phyloP scores from a whole-genome alignment of 805 yeast genomes.

The Teunomyces kruisii region DNA sequence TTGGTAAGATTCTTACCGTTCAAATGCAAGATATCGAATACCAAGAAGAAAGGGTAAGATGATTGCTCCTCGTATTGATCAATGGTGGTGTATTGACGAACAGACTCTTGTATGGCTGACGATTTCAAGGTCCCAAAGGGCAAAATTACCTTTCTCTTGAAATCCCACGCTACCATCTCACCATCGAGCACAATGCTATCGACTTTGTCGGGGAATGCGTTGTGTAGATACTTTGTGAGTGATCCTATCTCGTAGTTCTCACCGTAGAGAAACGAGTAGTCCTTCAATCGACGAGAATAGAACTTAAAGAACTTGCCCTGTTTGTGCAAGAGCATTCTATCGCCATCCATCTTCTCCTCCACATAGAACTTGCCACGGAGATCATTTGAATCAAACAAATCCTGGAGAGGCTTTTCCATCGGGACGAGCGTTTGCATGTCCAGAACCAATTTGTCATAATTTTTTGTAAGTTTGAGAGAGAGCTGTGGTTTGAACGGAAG shows the following conservation, averaged over 20 bases:
- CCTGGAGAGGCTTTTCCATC: slow-evolving; percentile 17
- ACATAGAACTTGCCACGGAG: slow-evolving; percentile 50
- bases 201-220: slow-evolving; percentile 40
- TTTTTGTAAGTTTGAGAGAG: slow-evolving; percentile 53
- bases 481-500: slow-evolving; percentile 76
- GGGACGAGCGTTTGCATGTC: slow-evolving; percentile 37
- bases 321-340: slow-evolving; percentile 78
- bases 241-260: slow-evolving; percentile 47
- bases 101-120: slow-evolving; percentile 58
- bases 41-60: slow-evolving; percentile 55
- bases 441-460: slow-evolving; percentile 51
- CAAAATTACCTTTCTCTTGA: slow-evolving; percentile 49
- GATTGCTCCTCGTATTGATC: slow-evolving; percentile 33
- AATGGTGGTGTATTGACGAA: slow-evolving; percentile 36
- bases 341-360: slow-evolving; percentile 95
- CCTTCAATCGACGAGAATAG: slow-evolving; percentile 68
- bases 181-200: slow-evolving; percentile 68
- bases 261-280: slow-evolving; percentile 73
- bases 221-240: slow-evolving; percentile 50
- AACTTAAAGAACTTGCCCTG: slow-evolving; percentile 50
- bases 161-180: slow-evolving; percentile 90
- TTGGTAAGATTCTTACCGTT: slow-evolving; percentile 65
- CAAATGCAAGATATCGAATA: slow-evolving; percentile 70
- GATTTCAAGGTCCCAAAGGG: slow-evolving; percentile 83
- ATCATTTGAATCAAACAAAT: slow-evolving; percentile 12